phyloP scores from a whole-genome alignment of 2,329 filamentous ascomycete species.

The Hypomyces rosellus region DNA sequence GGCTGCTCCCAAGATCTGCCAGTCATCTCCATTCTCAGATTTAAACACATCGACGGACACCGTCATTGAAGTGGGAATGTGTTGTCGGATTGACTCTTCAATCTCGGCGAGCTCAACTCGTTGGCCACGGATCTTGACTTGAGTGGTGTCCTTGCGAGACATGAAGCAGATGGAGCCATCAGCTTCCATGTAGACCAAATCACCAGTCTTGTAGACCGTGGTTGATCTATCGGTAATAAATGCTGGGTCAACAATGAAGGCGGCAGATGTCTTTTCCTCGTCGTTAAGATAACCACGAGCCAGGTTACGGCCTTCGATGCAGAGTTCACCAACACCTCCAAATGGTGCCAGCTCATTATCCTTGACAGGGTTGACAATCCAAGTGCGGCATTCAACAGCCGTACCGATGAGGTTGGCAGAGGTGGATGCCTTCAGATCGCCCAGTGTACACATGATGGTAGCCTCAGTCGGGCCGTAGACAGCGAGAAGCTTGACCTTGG shows the following conservation, averaged over 20 bases:
- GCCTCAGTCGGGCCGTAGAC: not conserved
- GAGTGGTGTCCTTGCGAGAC: not conserved
- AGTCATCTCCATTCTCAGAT: too few relatives aligned
- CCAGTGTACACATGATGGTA: too few relatives aligned
- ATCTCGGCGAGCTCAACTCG: not conserved
- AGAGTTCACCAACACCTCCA: conserved; percentile 8
- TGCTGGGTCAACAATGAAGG: not conserved
- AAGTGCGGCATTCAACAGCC: not conserved
- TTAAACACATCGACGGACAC: too few relatives aligned
- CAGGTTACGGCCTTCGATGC: conserved; percentile 5
- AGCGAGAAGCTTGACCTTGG: not conserved
- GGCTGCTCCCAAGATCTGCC: too few relatives aligned
- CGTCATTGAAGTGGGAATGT: too few relatives aligned
- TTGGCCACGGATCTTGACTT: not conserved
- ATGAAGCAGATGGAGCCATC: not conserved
- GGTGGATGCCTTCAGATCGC: not conserved
- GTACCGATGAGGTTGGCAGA: conserved; percentile 1
- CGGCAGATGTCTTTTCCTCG: not conserved
- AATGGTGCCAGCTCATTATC: conserved; percentile 3
- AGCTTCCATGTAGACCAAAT: not conserved
- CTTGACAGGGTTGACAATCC: conserved; percentile 6
- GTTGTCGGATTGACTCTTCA: too few relatives aligned
- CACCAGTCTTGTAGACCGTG: not conserved
- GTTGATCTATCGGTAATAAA: not conserved
- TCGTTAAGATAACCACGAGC: conserved; percentile 5